A percentile compares a stretch with the other conserved stretches of the same genome.
Conservation (phyloP, 2,329 filamentous ascomycete species). For the Cyphellophora attinorum region DNA sequence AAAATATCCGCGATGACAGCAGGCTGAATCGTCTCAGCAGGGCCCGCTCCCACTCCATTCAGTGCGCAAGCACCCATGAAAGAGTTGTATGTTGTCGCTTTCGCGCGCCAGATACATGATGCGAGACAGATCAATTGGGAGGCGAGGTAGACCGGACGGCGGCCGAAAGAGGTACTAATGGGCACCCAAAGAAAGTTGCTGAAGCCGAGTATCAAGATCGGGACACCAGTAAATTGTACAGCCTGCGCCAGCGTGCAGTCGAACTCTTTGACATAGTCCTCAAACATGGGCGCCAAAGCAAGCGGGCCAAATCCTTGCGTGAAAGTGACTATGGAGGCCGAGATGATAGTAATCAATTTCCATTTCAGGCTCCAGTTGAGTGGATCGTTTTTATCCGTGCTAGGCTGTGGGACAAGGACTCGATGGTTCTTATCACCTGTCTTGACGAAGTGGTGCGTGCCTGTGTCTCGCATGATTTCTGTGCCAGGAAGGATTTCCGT, state of each 20-base stretch:
- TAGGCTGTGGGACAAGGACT: slow-evolving; percentile 44
- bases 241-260: slow-evolving; percentile 43
- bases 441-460: slow-evolving; percentile 56
- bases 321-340: neutral
- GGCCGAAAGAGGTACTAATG: slow-evolving; percentile 44
- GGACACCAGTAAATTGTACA: slow-evolving; percentile 47
- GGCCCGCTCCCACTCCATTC: slow-evolving; percentile 54
- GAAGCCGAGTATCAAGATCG: slow-evolving; percentile 48
- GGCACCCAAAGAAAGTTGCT: slow-evolving; percentile 54
- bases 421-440: slow-evolving; percentile 22
- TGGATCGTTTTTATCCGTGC: slow-evolving; percentile 36
- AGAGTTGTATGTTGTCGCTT: slow-evolving; percentile 46
- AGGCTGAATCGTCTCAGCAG: slow-evolving; percentile 53
- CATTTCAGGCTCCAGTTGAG: slow-evolving; percentile 16
- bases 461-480: slow-evolving; percentile 53
- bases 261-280: slow-evolving; percentile 46
- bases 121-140: slow-evolving; percentile 44
- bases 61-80: slow-evolving; percentile 57
- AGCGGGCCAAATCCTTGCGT: slow-evolving; percentile 40
- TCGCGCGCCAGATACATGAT: slow-evolving; percentile 49
- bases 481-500: slow-evolving; percentile 48
- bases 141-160: slow-evolving; percentile 43
- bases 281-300: slow-evolving; percentile 51
- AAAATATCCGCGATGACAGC: slow-evolving; percentile 56
- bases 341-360: slow-evolving; percentile 1